phyloP scores from a whole-genome alignment of 805 yeast genomes.

The Blastobotrys peoriensis region DNA sequence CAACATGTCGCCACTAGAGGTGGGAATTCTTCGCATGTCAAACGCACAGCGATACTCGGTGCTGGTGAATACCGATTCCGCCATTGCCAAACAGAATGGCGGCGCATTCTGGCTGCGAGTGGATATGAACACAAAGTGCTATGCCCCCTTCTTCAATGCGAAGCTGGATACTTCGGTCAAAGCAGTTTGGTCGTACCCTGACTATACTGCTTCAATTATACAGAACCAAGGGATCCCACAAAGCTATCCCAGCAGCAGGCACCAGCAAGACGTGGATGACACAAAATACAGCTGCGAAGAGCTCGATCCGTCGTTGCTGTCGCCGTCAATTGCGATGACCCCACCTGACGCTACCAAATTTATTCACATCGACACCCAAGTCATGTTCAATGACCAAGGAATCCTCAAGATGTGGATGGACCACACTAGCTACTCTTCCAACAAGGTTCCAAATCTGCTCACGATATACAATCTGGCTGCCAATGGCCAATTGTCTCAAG shows the following conservation, averaged over 20 bases:
- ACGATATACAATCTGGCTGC: constrained; percentile 22
- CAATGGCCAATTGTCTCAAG: constrained; percentile 23
- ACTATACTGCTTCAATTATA: constrained; percentile 14
- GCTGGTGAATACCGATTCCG: constrained; percentile 53
- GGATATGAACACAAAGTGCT: constrained; percentile 33
- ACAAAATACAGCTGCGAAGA: constrained; percentile 18
- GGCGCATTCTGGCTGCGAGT: constrained; percentile 38
- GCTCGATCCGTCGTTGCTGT: constrained; percentile 20
- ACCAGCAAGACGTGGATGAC: no score
- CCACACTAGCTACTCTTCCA: constrained; percentile 9
- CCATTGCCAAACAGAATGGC: no score
- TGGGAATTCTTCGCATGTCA: constrained; percentile 67
- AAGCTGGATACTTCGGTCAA: constrained; percentile 30
- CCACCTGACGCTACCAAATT: constrained; percentile 30
- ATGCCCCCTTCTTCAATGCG: constrained; percentile 31
- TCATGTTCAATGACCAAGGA: constrained; percentile 20
- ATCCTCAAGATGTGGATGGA: no score
- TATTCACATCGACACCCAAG: constrained; percentile 26
- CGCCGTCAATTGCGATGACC: constrained; percentile 15
- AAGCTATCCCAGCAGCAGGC: constrained; percentile 4
- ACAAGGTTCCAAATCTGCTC: constrained; percentile 49
- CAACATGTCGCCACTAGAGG: constrained; percentile 54
- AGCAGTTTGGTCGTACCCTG: constrained; percentile 31
- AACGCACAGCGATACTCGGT: constrained; percentile 88
- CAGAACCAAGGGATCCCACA: constrained; percentile 12